Evolutionary conservation across 192 early-diverging fungal species (phyloP), one percentile per base, ranked within the genome.

Genomic region (Coemansia sp.): DNA sequence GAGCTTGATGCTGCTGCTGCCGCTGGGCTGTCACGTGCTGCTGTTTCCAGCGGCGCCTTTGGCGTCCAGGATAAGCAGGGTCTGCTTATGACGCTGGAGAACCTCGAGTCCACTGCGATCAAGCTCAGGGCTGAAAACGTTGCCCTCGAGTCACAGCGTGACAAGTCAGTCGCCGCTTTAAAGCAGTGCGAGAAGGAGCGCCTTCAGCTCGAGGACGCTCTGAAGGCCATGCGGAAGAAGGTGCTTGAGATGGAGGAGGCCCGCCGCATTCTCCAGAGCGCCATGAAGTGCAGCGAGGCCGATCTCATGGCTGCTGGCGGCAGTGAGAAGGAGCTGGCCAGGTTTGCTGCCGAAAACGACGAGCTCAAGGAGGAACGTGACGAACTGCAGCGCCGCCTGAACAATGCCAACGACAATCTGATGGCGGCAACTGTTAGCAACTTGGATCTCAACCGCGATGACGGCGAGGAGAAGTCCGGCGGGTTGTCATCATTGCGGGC

Each of bases 341-440:
- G 46, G n/a, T 51, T 75, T 48, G 46, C 64, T 0, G 43, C 61
- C 0, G 73, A 75, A 28, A 81, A 72, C 66, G 73, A 75, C 34
- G 24, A 66, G 33, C 69, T 81, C 21, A 56, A 56, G 66, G 73
- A 81, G 48, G 59, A 71, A 50, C 66, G 69, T 63, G 70, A 72
- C 9, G 18, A 66, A 7, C 73, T 75, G 55, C 45, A 36, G 63
- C 69, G 69, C 39, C 67, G 69, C 48, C 40, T 81, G 7, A 66
- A 59, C 40, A 63, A 70, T 10, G 66, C 60, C 38, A 65, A 61
- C 40, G 64, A 67, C 46, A 63, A 62, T 1, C 53, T 68, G 13
- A 34, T 79, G 48, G 63, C 69, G 2, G 74, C 56, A 5, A 48
- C 63, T 1, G 51, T 59, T 36, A 74, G 66, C 59, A 35, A 63